Evolutionary conservation across 2,329 filamentous ascomycete species (phyloP), one percentile per base, ranked within the genome.

Genomic region (Chlorencoelia australis): DNA sequence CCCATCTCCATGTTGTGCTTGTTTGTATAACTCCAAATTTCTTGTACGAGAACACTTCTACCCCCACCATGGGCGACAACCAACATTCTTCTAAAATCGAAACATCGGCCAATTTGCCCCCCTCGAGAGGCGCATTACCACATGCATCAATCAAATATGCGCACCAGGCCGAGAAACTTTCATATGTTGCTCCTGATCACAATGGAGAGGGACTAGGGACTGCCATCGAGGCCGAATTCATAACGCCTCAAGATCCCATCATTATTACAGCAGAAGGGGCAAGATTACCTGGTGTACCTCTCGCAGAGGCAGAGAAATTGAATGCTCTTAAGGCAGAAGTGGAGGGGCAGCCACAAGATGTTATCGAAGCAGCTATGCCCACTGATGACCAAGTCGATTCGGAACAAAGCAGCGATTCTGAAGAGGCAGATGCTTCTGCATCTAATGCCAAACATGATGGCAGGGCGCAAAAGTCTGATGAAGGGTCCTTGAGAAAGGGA

Each of bases 231-330:
- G 79, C 80, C 19, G 68, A 60, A n/a, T 75, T 71, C 42, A 61
- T 79, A 20, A 88, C 82, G 1, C 71, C 79, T 0, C 73, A 79
- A 32, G 82, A 88, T 54, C 73, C 81, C 0, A 73, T 87, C 11
- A 73, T 88, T 30, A 63, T 78, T 35, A 85, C 80, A 1, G 68
- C 70, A 10, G 72, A 80, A 53, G 81, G 80, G 19, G 68, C 71
- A 30, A 65, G 80, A 25, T 57, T 87, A 5, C 82, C 82, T 0
- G 71, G 72, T 1, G 75, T 87, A 2, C 81, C 82, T 1, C 54
- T 85, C 4, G 64, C 71, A 20, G 82, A 88, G 59, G 81, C 82
- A 1, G 66, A 73, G 42, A 81, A 76, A 53, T 65, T 88, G 38
- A 88, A 88, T 53, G 52, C 64, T 4, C 55, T 83, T 27, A 73